Percentiles rank a stretch among this genome's conserved stretches.
These are phyloP conservation scores for Tuber indicum DNA, from an alignment of 495 filamentous ascomycete species.

Conservation along the genomic window DNA sequence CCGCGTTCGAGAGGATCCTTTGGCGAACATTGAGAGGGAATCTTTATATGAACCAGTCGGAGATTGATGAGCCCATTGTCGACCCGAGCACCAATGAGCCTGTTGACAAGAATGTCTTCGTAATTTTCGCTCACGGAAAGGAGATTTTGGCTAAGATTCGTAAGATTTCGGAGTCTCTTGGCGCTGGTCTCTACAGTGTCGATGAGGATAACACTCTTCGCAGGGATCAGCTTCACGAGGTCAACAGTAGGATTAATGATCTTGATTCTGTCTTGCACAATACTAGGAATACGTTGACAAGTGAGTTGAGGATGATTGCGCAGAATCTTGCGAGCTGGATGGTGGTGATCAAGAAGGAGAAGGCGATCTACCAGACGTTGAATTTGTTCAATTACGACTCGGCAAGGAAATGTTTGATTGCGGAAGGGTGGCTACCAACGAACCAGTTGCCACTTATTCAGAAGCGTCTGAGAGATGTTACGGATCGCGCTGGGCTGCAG, in stretches of 20 bases:
- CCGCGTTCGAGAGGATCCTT: constrained; percentile 90
- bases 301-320: constrained; percentile 85
- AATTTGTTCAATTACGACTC: constrained; percentile 96
- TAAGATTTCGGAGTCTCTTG: constrained; percentile 95
- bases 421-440: constrained; percentile 94
- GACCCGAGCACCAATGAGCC: constrained; percentile 87
- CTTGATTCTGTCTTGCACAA: constrained; percentile 84
- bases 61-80: constrained; percentile 90
- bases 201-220: constrained; percentile 94
- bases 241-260: constrained; percentile 85
- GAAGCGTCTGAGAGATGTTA: constrained; percentile 93
- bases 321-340: constrained; percentile 89
- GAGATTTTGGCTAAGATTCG: constrained; percentile 97
- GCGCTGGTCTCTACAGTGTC: constrained; percentile 89
- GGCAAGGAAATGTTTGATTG: constrained; percentile 89
- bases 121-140: constrained; percentile 98
- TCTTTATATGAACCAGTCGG: constrained; percentile 99
- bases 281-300: constrained; percentile 92
- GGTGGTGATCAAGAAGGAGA: constrained; percentile 95
- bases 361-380: constrained; percentile 92
- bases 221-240: constrained; percentile 90
- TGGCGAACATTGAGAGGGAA: constrained; percentile 97
- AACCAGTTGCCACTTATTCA: constrained; percentile 86
- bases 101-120: constrained; percentile 94
- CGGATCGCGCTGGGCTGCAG: constrained; percentile 84